phyloP scores from a whole-genome alignment of 441 rosid species.

The Manihot esculenta region DNA sequence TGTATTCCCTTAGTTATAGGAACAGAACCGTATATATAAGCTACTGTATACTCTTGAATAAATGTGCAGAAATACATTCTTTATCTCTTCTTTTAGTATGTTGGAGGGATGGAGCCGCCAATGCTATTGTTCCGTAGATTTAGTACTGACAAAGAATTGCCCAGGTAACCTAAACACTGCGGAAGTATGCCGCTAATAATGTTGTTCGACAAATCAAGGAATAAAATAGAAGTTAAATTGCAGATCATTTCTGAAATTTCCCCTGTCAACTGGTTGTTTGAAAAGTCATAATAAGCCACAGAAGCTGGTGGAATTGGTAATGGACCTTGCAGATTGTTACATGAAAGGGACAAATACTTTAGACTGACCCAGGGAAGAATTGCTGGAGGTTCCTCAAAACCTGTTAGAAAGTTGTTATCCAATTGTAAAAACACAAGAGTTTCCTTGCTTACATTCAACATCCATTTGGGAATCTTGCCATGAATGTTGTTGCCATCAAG shows the following conservation, averaged over 20 bases:
- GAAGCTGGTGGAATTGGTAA: constrained; percentile 26
- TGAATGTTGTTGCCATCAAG: constrained; percentile 19
- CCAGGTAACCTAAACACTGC: constrained; percentile 15
- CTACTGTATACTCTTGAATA: too few species aligned
- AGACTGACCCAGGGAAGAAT: constrained; percentile 20
- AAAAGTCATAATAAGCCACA: neutral
- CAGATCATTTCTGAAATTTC: constrained; percentile 15
- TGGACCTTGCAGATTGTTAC: constrained; percentile 18
- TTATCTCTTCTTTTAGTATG: too few species aligned
- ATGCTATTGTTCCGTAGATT: constrained; percentile 15
- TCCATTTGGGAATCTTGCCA: constrained; percentile 20
- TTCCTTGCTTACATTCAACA: neutral
- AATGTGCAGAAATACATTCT: too few species aligned
- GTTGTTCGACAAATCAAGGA: constrained; percentile 25
- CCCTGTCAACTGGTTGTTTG: constrained; percentile 13
- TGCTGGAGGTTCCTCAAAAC: constrained; percentile 10
- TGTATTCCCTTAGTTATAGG: too few species aligned
- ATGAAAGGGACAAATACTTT: neutral
- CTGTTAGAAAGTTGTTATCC: neutral
- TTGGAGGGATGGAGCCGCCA: constrained; percentile 16
- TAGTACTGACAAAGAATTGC: constrained; percentile 2
- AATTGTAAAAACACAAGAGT: neutral
- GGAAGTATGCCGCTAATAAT: constrained; percentile 27
- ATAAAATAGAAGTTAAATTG: neutral
- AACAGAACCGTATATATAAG: too few species aligned